Base-by-base conservation (phyloP, 176 grass and related monocot species). In the Hordeum marinum region DNA sequence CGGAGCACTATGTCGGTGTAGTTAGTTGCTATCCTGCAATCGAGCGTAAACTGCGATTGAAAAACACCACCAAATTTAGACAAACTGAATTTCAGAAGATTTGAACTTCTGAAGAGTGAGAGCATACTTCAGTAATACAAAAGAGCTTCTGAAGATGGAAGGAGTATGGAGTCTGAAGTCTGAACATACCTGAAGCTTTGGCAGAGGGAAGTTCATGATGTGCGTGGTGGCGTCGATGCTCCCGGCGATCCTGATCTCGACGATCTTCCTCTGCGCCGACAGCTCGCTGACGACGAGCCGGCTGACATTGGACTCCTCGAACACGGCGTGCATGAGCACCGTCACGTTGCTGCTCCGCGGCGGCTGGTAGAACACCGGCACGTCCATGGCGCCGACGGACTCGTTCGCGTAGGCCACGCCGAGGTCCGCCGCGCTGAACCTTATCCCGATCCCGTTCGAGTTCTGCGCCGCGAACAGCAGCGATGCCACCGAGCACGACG, bases 341-440 rank as follows among this genome's bases (percentile, higher is more conserved):
- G 85, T 95, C 55, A 94, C 74, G 74, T 95, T 94, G 42, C 31
- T 29, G 63, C 85, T 90, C 25, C 86, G 81, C 29, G 96, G 80
- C 23, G 96, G 93, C 83, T 98, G 96, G 82, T 95, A 98, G 79
- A 95, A 94, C 50, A 63, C 70, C 11, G 96, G 93, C 71, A 98
- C 83, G 72, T 92, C 91, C 71, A 95, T 62, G 67, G 86, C 78
- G 24, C 89, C 96, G 15, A 95, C 83, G 4, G 89, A 43, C 67
- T 87, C 92, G 80, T 85, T 84, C 31, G 76, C 85, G 73, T 86
- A 98, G n/a, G 82, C 54, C 64, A 98, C 83, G 25, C 76, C 82
- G 20, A 98, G 96, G 32, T 66, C 81, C 3, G 96, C 42, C 37
- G 83, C 85, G 68, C 91, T 72, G 68, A 94, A 98, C 78, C 83